These are phyloP conservation scores for Lachnellula occidentalis DNA, from an alignment of 2,329 filamentous ascomycete species.

Conservation along the genomic window DNA sequence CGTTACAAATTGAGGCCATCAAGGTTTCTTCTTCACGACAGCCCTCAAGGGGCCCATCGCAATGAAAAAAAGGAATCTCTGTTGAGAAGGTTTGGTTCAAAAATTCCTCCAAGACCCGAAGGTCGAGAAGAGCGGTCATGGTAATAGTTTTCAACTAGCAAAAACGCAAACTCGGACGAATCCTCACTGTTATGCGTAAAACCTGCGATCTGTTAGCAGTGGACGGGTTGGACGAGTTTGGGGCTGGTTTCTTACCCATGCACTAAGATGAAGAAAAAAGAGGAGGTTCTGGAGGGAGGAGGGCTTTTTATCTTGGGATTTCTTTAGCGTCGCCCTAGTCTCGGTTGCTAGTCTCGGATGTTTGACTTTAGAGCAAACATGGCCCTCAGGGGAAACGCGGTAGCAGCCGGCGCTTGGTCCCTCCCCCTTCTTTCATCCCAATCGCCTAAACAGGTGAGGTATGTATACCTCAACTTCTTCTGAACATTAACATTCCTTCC, in stretches of 20 bases:
- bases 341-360: background rate
- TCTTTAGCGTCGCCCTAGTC: background rate
- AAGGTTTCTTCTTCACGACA: conserved; percentile 45
- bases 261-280: conserved; percentile 54
- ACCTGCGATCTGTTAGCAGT: conserved; percentile 41
- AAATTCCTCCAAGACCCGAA: conserved; percentile 72
- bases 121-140: conserved; percentile 70
- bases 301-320: background rate
- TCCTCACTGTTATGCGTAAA: conserved; percentile 82
- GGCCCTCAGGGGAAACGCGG: background rate
- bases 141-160: conserved; percentile 56
- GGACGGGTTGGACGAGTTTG: background rate
- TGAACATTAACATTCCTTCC: too few species aligned
- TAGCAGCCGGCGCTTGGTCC: too few species aligned
- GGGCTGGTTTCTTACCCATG: conserved; percentile 35
- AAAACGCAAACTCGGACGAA: conserved; percentile 78
- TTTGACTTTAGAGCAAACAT: background rate
- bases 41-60: conserved; percentile 38
- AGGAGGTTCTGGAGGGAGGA: background rate
- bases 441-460: too few species aligned
- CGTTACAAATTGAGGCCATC: background rate
- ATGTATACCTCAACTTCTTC: too few species aligned
- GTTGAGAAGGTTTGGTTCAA: conserved; percentile 49
- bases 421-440: too few species aligned
- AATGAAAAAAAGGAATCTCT: conserved; percentile 46